Evolutionary conservation across 2,329 filamentous ascomycete species (phyloP), one percentile per base, ranked within the genome.

Genomic region (Paraphaeosphaeria sporulosa): DNA sequence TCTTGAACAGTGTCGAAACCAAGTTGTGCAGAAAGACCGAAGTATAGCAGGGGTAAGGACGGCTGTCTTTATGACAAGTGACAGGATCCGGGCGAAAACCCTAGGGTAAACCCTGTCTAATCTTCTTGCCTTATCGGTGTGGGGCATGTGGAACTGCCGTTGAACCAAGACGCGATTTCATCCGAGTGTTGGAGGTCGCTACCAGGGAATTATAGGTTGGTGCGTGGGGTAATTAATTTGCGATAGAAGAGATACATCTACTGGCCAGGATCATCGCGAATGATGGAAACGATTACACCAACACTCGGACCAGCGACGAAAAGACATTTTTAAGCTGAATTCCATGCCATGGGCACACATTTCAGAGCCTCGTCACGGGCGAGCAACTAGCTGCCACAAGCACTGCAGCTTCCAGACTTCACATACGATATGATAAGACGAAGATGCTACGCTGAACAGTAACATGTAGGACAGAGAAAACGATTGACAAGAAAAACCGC

Each of bases 101-200:
- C 9, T 10, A 9, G 15, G 32, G 23, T 21, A 13, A 12, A 12
- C 12, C 32, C 42, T 30, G 43, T 30, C 7, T 25, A 27, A 17
- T 13, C 17, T 3, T 42, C 19, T 12, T 42, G 12, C 36, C 13
- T 54, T 50, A 57, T 55, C 54, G 17, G 25, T 48, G 59, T 57
- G 59, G 59, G 59, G 59, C 59, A 40, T 54, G 40, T 27, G 13
- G 1, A 61, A 57, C 23, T 61, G 59, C 59, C 59, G 59, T 50
- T 5, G 12, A 19, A 36, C 43, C 19, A 49, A 47, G 27, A 40
- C 5, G 43, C 40, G 30, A 34, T 4, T 44, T 49, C 48, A 57
- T 61, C 52, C 57, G 19, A 7, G 19, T 6, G 12, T 36, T 38
- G 36, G 17, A 17, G 21, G 9, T 54, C 30, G 34, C 19, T 57